phyloP scores from a whole-genome alignment of 1,284 basidiomycete species.

The Termitomyces sp. region DNA sequence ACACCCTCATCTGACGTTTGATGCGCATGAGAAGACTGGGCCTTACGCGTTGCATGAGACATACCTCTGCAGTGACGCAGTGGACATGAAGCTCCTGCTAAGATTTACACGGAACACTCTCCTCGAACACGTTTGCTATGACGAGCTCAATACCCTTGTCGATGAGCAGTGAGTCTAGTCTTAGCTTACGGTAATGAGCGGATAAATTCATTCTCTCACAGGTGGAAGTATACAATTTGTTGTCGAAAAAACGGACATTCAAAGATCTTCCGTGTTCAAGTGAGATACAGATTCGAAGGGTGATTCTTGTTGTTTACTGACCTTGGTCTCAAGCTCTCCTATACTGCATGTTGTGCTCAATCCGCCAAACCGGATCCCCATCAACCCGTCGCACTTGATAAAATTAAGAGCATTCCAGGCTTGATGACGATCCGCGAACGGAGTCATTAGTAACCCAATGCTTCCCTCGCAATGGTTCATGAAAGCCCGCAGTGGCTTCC shows the following conservation, averaged over 20 bases:
- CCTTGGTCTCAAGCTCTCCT: conserved; percentile 44
- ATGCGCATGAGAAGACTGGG: conserved; percentile 31
- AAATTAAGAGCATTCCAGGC: conserved; percentile 49
- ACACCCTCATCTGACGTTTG: conserved; percentile 38
- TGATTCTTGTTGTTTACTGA: conserved; percentile 2
- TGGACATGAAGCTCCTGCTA: conserved; percentile 55
- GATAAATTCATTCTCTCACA: conserved; percentile 21
- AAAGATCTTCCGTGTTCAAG: conserved; percentile 55
- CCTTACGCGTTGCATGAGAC: conserved; percentile 43
- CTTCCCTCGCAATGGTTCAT: not conserved
- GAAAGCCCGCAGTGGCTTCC: not conserved
- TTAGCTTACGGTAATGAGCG: conserved; percentile 2
- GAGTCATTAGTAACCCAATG: conserved; percentile 24
- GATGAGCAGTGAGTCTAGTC: conserved; percentile 57
- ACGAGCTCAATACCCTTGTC: conserved; percentile 58
- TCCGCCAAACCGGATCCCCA: conserved; percentile 41
- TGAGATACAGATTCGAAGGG: conserved; percentile 23
- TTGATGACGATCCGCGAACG: conserved; percentile 57
- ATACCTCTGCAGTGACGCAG: conserved; percentile 58
- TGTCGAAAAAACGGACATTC: conserved; percentile 44
- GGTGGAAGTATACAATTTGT: conserved; percentile 60
- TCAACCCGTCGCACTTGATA: conserved; percentile 49
- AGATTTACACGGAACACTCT: conserved; percentile 47
- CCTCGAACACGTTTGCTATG: conserved; percentile 43
- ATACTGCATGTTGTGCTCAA: conserved; percentile 49